Base-by-base conservation (phyloP, 495 filamentous ascomycete genomes). In the Hamigera avellanea region DNA sequence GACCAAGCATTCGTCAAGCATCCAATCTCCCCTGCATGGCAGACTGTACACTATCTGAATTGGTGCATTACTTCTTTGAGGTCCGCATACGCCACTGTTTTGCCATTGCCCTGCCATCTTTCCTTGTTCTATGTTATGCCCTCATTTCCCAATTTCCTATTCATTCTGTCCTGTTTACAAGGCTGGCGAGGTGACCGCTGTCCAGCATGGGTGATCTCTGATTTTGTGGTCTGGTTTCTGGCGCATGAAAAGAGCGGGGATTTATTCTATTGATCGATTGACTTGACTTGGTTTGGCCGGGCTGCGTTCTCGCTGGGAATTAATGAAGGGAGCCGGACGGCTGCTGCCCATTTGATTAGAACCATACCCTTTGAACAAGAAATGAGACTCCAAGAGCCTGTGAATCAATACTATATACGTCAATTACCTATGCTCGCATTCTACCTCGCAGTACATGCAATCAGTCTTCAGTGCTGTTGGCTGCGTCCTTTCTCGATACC, bases 221-320 rank as follows among this genome's bases (percentile, higher is more conserved):
- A 39, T 37, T 50, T 56, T 43, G 39, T 53, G 53, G 56, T 52
- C 42, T 61, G 49, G 48, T 50, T 47, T 47, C 47, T 56, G 62
- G 58, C 59, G 56, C 52, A 62, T 56, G 56, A 61, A 59, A 64
- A 54, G 48, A 56, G 52, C 45, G 48, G 46, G 41, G 27, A 38
- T 49, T 35, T 49, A 58, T 63, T 53, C 14, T 54, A 57, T 54
- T 55, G 49, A 48, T 56, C 50, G 46, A 55, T 50, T 19, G 28
- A 17, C 34, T 49, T 59, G 53, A 53, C 35, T 53, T 53, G 53
- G 44, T 48, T 56, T 48, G 54, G 42, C 56, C 56, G 32, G 50
- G 2, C 3, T 36, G 16, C 45, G 53, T 53, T 54, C 41, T 53
- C 49, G 37, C 39, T 47, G 45, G 47, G 44, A 55, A 47, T 51